These are phyloP conservation scores for Begonia peltatifolia DNA, from an alignment of 306 rosid species.

Conservation along the genomic window DNA sequence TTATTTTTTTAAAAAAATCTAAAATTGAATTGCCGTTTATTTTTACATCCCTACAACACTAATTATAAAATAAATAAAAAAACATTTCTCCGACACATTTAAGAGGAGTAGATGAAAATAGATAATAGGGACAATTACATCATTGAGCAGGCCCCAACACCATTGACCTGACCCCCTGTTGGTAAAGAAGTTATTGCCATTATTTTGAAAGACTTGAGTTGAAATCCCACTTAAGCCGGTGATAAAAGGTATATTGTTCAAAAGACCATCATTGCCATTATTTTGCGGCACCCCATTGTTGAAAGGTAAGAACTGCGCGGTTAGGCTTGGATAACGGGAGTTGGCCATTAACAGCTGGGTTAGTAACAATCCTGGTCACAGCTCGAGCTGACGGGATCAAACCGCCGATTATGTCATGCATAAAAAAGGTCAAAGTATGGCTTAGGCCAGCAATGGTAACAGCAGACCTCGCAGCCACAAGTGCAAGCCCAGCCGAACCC, in stretches of 20 bases:
- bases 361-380: slow-evolving; percentile 56
- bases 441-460: too few species aligned
- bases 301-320: slow-evolving; percentile 55
- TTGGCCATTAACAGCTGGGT: slow-evolving; percentile 62
- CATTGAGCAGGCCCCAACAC: too few species aligned
- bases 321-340: slow-evolving; percentile 85
- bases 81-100: too few species aligned
- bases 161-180: slow-evolving; percentile 13
- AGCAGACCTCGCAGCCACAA: too few species aligned
- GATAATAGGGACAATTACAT: too few species aligned
- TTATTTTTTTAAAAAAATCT: too few species aligned
- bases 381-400: slow-evolving; percentile 68
- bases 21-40: too few species aligned
- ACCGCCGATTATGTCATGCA: slow-evolving; percentile 83
- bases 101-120: too few species aligned
- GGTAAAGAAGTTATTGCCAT: slow-evolving; percentile 16
- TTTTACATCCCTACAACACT: too few species aligned
- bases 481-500: too few species aligned
- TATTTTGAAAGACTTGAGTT: slow-evolving; percentile 35
- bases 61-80: too few species aligned
- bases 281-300: slow-evolving; percentile 47
- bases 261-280: slow-evolving; percentile 52
- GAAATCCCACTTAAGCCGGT: slow-evolving; percentile 60
- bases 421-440: slow-evolving; percentile 28
- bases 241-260: slow-evolving; percentile 70